These are phyloP conservation scores for Mucor circinelloides DNA, from an alignment of 371 early-diverging fungal genomes.

Conservation along the genomic window DNA sequence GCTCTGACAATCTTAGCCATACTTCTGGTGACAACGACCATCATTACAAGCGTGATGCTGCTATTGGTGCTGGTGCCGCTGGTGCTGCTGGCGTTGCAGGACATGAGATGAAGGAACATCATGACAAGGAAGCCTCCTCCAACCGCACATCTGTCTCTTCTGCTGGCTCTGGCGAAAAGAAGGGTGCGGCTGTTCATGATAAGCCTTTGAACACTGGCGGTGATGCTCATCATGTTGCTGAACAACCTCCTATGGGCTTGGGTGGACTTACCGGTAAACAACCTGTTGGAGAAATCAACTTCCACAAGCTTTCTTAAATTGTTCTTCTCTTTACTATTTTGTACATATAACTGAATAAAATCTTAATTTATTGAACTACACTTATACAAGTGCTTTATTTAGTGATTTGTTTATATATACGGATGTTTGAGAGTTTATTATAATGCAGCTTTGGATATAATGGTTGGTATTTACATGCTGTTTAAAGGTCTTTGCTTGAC, in stretches of 20 bases:
- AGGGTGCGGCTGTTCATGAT: neutral
- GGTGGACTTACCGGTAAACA: slow-evolving; percentile 40
- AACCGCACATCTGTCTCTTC: neutral
- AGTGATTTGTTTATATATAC: no score
- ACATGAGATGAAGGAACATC: slow-evolving; percentile 11
- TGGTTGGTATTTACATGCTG: neutral
- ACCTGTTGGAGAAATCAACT: slow-evolving; percentile 37
- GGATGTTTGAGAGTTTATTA: no score
- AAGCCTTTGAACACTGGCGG: slow-evolving; percentile 33
- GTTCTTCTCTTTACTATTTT: neutral
- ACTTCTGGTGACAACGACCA: neutral
- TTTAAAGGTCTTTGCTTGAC: neutral
- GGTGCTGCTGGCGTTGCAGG: slow-evolving; percentile 12
- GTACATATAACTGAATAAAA: neutral
- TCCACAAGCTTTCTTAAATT: slow-evolving; percentile 21
- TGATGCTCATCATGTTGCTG: slow-evolving; percentile 28
- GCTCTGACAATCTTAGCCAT: neutral
- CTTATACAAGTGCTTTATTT: no score
- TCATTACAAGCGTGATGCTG: slow-evolving; percentile 11
- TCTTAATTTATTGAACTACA: no score
- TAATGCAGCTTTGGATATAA: no score
- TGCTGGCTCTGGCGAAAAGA: neutral
- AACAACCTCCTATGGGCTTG: slow-evolving; percentile 24
- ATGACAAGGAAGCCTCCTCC: neutral
- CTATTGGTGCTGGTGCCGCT: slow-evolving; percentile 13